Evolutionary conservation across 2,329 filamentous ascomycete species (phyloP).

Genomic region (Colletotrichum sp.): DNA sequence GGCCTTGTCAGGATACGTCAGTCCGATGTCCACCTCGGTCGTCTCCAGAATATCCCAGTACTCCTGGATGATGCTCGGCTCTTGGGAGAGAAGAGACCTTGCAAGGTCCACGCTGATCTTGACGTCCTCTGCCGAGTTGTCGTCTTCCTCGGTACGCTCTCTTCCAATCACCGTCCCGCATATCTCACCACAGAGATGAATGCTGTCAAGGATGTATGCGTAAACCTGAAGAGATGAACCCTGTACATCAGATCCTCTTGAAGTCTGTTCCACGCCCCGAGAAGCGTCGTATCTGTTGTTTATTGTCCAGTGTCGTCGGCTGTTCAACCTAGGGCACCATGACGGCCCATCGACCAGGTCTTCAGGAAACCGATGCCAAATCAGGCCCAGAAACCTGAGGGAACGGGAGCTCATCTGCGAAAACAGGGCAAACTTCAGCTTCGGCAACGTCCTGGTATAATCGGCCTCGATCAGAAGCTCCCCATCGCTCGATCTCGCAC

Average conservation of each 20-base stretch:
- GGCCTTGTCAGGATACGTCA: neutral
- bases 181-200: neutral
- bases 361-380: neutral
- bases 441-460: neutral
- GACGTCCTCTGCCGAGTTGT: neutral
- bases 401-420: neutral
- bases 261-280: neutral
- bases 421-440: neutral
- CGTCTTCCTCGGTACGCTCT: neutral
- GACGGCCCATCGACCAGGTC: neutral
- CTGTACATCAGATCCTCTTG: neutral
- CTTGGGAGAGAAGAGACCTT: neutral
- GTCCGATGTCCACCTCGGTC: neutral
- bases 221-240: neutral
- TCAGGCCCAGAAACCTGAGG: neutral
- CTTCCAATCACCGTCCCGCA: neutral
- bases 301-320: neutral
- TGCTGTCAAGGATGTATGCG: neutral
- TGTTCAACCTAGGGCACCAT: neutral
- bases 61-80: neutral
- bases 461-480: neutral
- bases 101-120: neutral
- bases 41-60: neutral
- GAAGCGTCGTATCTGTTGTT: neutral
- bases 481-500: neutral